Evolutionary conservation across 2,329 filamentous ascomycete species (phyloP).

Genomic region (Aureobasidium mangrovei): DNA sequence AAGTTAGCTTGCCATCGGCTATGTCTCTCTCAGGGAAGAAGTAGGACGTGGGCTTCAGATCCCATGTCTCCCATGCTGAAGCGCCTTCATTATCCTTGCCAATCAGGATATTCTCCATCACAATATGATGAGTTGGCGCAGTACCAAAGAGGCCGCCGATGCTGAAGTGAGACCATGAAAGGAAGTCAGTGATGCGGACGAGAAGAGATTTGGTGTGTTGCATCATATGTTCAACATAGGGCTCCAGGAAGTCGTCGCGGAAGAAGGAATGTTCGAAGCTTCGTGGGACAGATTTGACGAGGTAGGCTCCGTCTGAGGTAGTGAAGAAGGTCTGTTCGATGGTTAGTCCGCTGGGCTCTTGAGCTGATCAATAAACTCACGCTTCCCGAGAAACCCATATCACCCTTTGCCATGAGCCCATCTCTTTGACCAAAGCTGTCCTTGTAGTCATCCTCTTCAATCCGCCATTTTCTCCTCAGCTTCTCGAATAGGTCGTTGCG

Average conservation of each 20-base stretch:
- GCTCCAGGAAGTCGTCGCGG: slow-evolving; percentile 53
- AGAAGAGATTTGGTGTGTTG: slow-evolving; percentile 52
- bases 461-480: slow-evolving; percentile 46
- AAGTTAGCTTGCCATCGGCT: slow-evolving; percentile 53
- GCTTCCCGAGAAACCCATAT: slow-evolving; percentile 66
- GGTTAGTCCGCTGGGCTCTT: not conserved
- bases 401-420: slow-evolving; percentile 50
- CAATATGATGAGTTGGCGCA: slow-evolving; percentile 61
- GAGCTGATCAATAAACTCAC: slow-evolving; percentile 26
- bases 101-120: slow-evolving; percentile 68
- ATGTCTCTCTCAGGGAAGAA: slow-evolving; percentile 70
- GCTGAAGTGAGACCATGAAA: slow-evolving; percentile 47
- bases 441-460: slow-evolving; percentile 47
- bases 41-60: slow-evolving; percentile 65
- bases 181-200: slow-evolving; percentile 63
- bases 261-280: slow-evolving; percentile 65
- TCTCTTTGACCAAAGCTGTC: slow-evolving; percentile 42
- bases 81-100: slow-evolving; percentile 43
- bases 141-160: slow-evolving; percentile 52
- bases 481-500: slow-evolving; percentile 41
- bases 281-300: slow-evolving; percentile 63
- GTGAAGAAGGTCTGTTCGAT: slow-evolving; percentile 55
- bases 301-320: slow-evolving; percentile 56
- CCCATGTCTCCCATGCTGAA: slow-evolving; percentile 58
- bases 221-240: slow-evolving; percentile 57